These are phyloP conservation scores for Rosa chinensis DNA, from an alignment of 306 rosid genomes.

Conservation along the genomic window DNA sequence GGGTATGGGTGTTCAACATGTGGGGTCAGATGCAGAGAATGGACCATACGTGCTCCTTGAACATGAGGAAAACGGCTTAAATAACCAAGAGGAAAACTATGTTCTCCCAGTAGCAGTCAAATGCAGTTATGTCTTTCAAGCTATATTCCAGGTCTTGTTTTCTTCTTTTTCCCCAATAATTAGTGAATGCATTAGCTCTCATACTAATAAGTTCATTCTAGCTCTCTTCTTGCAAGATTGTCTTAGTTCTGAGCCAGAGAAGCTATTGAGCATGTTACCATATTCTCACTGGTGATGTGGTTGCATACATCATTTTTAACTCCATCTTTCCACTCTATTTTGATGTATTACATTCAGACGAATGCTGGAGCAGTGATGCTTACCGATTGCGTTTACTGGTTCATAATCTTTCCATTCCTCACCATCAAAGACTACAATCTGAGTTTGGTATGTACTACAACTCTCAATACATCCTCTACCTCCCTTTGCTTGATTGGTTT, in stretches of 20 bases:
- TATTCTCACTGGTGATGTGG: background rate
- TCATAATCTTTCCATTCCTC: conserved; percentile 65
- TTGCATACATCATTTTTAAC: conserved; percentile 9
- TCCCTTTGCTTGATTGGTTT: background rate
- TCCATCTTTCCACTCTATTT: conserved; percentile 20
- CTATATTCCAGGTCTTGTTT: conserved; percentile 57
- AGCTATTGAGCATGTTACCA: conserved; percentile 15
- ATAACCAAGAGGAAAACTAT: conserved; percentile 17
- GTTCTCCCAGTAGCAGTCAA: conserved; percentile 26
- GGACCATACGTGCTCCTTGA: conserved; percentile 50
- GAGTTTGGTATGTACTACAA: conserved; percentile 49
- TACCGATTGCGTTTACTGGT: conserved; percentile 64
- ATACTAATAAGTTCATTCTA: background rate
- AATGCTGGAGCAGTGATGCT: conserved; percentile 76
- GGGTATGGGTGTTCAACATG: conserved; percentile 21
- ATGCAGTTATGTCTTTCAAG: conserved; percentile 40
- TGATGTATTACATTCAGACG: conserved; percentile 37
- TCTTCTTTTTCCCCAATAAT: background rate
- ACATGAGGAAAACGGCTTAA: conserved; percentile 33
- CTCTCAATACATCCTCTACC: conserved; percentile 7
- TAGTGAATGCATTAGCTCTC: background rate
- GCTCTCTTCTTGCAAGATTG: background rate
- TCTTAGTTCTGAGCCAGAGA: background rate
- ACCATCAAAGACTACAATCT: conserved; percentile 51
- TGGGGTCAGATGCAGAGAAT: conserved; percentile 49